Evolutionary conservation across 2,329 filamentous ascomycete species (phyloP).

Genomic region (Calonectria pauciramosa): DNA sequence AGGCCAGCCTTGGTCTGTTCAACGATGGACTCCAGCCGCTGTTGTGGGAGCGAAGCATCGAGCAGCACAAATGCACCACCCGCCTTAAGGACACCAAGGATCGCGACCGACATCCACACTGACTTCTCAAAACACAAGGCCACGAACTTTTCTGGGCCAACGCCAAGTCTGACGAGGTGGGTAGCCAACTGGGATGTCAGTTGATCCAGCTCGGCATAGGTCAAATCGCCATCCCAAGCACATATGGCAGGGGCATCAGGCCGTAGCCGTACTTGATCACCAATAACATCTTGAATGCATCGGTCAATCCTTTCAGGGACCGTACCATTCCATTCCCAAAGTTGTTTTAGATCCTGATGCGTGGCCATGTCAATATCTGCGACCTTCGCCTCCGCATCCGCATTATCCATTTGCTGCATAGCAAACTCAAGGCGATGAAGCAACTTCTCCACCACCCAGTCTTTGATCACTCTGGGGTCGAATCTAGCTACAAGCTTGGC

Average conservation of each 20-base stretch:
- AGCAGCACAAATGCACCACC: slow-evolving; percentile 37
- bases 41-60: slow-evolving; percentile 25
- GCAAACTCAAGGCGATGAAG: neutral
- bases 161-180: slow-evolving; percentile 47
- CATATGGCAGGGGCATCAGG: slow-evolving; percentile 35
- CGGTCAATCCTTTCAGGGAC: slow-evolving; percentile 32
- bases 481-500: neutral
- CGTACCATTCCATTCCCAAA: slow-evolving; percentile 27
- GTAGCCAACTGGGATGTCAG: slow-evolving; percentile 54
- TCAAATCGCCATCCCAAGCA: slow-evolving; percentile 48
- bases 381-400: neutral
- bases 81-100: slow-evolving; percentile 40
- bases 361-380: neutral
- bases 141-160: slow-evolving; percentile 41
- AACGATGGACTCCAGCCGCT: slow-evolving; percentile 10
- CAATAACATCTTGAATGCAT: slow-evolving; percentile 34
- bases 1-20: neutral
- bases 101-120: slow-evolving; percentile 35
- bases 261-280: slow-evolving; percentile 14
- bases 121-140: slow-evolving; percentile 42
- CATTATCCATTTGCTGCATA: neutral
- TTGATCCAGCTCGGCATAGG: slow-evolving; percentile 55
- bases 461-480: neutral
- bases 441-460: neutral
- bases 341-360: neutral